Evolutionary conservation across 2,329 filamentous ascomycete genomes (phyloP), one percentile per base, ranked within the genome.

Genomic region (Calycina marina): DNA sequence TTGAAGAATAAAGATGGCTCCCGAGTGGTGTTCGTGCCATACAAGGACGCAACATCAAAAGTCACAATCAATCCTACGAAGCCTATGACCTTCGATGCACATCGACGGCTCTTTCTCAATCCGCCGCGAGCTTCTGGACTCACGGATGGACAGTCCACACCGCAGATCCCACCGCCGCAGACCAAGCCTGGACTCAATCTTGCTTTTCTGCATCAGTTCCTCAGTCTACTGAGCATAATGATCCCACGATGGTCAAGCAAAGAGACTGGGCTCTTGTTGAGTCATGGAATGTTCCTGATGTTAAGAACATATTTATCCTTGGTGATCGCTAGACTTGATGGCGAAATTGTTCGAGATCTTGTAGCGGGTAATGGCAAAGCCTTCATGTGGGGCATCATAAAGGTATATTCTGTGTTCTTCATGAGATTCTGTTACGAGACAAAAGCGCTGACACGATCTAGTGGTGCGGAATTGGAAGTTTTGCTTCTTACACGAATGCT

Each of bases 171-270:
- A 11, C 82, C 86, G 2, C 71, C 82, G 6, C 82, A 93, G 53
- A 88, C 86, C 3, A 96, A 93, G 55, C 85, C 90, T 0, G 90
- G 90, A 0, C 61, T 98, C 24, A 98, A 98, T 52, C 66, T 98
- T 37, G 90, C 90, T 8, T 98, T 98, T 49, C 57, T 98, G 32
- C 90, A 98, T 54, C 90, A 98, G 57, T 96, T 98, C 48, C 66
- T 96, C 31, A 94, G 88, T 50, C 61, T 98, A 34, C 73, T 96
- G 60, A 94, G 85, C 58, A 96, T 98, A 51, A 93, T 96, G 84
- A 81, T 98, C 40, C 90, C 90, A 4, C 67, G 88, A 41, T 93
- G 88, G 80, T 78, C 78, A 11, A 93, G 85, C 55, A 98, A 98
- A 55, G 90, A 96, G 60, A 86, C 88, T 0, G 88, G 86, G 1